Percentiles rank a stretch among this genome's conserved stretches.
Evolutionary conservation across 2,329 filamentous ascomycete genomes (phyloP).

Genomic region (Exophiala phaeomuriformis): DNA sequence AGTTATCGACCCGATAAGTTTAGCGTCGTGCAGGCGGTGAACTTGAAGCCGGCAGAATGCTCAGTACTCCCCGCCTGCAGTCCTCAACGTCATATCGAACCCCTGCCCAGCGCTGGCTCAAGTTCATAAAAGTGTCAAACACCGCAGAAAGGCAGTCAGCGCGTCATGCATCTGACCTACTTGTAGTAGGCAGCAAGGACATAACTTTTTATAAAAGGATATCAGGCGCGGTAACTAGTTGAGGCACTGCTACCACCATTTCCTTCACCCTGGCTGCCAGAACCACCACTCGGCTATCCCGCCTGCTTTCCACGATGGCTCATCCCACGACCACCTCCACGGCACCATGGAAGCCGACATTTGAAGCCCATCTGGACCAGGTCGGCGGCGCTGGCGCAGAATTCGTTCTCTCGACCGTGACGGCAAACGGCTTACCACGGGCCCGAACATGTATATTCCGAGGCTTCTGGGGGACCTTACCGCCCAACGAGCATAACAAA

Average conservation of each 20-base stretch:
- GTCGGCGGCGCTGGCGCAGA: slow-evolving; percentile 33
- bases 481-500: slow-evolving; percentile 63
- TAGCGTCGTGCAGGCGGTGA: too few relatives aligned
- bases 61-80: too few relatives aligned
- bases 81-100: too few relatives aligned
- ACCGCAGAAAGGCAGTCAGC: neutral
- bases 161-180: neutral
- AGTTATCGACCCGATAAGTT: too few relatives aligned
- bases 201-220: neutral
- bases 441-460: slow-evolving; percentile 77
- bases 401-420: slow-evolving; percentile 42
- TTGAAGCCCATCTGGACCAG: slow-evolving; percentile 43
- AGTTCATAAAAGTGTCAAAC: neutral
- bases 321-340: slow-evolving; percentile 30
- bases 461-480: slow-evolving; percentile 69
- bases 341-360: slow-evolving; percentile 48
- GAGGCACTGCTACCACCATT: neutral
- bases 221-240: neutral
- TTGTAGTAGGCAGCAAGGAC: neutral
- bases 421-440: slow-evolving; percentile 36
- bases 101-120: too few relatives aligned
- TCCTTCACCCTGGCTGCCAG: slow-evolving; percentile 8
- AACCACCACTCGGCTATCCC: slow-evolving; percentile 5
- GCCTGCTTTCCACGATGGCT: slow-evolving; percentile 35
- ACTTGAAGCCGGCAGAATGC: too few relatives aligned